Evolutionary conservation across 495 filamentous ascomycete species (phyloP).

Genomic region (Penicillium lividum): DNA sequence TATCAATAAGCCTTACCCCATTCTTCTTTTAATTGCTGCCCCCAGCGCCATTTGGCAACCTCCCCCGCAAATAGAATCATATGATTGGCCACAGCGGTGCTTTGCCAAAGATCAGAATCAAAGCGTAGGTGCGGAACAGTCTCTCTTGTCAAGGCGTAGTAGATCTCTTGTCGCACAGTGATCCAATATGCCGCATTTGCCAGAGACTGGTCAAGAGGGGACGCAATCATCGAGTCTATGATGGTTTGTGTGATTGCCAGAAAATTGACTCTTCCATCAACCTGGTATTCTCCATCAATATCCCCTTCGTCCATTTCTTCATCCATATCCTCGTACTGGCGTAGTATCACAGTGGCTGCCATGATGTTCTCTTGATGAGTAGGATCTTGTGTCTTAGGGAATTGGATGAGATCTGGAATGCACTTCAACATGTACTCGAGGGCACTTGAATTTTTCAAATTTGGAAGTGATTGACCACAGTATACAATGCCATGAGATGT

Average conservation of each 20-base stretch:
- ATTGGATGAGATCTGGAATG: constrained; percentile 27
- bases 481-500: constrained; percentile 23
- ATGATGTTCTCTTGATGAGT: constrained; percentile 30
- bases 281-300: constrained; percentile 1
- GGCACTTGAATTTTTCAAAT: constrained; percentile 21
- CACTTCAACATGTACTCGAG: constrained; percentile 32
- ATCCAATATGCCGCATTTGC: constrained; percentile 31
- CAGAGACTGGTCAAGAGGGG: constrained; percentile 20
- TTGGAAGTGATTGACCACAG: constrained; percentile 19
- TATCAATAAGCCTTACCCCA: constrained; percentile 17
- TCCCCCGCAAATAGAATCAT: constrained; percentile 28
- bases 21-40: constrained; percentile 15
- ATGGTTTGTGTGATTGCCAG: constrained; percentile 28
- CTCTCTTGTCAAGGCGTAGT: constrained; percentile 28
- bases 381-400: constrained; percentile 21
- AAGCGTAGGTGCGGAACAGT: constrained; percentile 17
- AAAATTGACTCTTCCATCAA: constrained; percentile 20
- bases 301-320: constrained; percentile 26
- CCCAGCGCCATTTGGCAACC: constrained; percentile 31
- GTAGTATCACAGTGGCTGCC: constrained; percentile 30
- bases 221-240: constrained; percentile 27
- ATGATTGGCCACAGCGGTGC: constrained; percentile 19
- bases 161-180: constrained; percentile 29
- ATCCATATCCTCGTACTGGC: constrained; percentile 35
- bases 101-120: constrained; percentile 7